Evolutionary conservation across 805 yeast genomes (phyloP).

Genomic region (Clavispora fructus): DNA sequence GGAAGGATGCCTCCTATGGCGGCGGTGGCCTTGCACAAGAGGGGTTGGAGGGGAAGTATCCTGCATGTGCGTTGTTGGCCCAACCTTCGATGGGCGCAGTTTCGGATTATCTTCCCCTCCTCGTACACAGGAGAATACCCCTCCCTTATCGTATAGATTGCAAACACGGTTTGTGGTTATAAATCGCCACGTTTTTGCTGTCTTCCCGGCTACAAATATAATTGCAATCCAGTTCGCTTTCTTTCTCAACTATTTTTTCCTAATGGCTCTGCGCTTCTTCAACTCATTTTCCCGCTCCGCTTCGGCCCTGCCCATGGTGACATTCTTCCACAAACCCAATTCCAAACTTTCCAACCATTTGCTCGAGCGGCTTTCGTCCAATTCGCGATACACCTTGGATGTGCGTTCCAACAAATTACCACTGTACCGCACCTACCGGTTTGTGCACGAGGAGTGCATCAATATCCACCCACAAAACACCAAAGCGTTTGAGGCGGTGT

Average conservation of each 20-base stretch:
- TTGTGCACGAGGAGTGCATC: constrained; percentile 17
- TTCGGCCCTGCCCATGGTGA: constrained; percentile 13
- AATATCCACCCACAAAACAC: constrained; percentile 17
- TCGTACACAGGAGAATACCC: constrained; percentile 1
- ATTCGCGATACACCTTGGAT: constrained; percentile 17
- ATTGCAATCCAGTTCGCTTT: not conserved
- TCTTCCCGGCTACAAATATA: not conserved
- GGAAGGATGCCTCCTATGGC: not conserved
- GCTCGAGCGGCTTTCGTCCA: constrained; percentile 18
- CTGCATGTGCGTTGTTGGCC: not conserved
- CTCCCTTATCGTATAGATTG: constrained; percentile 1
- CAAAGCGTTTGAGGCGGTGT: constrained; percentile 16
- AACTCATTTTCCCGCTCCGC: constrained; percentile 13
- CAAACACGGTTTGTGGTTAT: not conserved
- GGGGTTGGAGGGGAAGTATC: not conserved
- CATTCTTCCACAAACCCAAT: constrained; percentile 28
- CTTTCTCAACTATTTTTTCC: not conserved
- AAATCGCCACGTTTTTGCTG: not conserved
- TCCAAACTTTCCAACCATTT: constrained; percentile 22
- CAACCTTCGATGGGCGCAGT: not conserved
- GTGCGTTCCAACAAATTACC: constrained; percentile 16
- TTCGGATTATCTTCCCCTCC: constrained; percentile 1
- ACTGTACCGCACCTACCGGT: constrained; percentile 14
- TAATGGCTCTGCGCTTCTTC: not conserved
- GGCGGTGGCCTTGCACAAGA: not conserved